Evolutionary conservation across 805 yeast species (phyloP).

Genomic region (Lipomyces orientalis): DNA sequence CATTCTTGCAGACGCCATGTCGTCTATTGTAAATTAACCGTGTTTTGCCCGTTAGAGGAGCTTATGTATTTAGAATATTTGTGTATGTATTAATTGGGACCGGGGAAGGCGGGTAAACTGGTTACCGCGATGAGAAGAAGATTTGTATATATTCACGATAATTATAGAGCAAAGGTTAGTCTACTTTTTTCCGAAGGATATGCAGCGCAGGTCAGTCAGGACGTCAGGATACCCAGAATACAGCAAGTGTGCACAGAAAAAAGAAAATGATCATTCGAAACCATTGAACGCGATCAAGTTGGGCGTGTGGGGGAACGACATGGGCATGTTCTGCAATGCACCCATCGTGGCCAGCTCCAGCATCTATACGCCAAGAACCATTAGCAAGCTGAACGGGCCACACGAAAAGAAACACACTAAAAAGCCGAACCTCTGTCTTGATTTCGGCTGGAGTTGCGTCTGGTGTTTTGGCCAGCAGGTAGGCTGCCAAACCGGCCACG

Average conservation of each 20-base stretch:
- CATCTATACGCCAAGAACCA: slow-evolving; percentile 6
- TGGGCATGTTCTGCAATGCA: slow-evolving; percentile 10
- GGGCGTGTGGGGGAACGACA: slow-evolving; percentile 14
- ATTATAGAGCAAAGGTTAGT: neutral
- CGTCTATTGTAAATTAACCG: slow-evolving; percentile 2
- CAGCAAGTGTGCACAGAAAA: neutral
- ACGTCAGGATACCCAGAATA: neutral
- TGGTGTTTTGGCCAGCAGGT: slow-evolving; percentile 45
- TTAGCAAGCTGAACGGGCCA: neutral
- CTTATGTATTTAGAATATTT: neutral
- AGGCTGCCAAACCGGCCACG: slow-evolving; percentile 87
- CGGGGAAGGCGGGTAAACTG: neutral
- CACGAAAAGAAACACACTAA: neutral
- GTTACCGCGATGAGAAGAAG: neutral
- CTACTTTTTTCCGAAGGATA: neutral
- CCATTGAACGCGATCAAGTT: slow-evolving; percentile 25
- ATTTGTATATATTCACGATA: neutral
- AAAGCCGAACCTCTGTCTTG: slow-evolving; percentile 21
- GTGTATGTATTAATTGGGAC: neutral
- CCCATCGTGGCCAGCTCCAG: slow-evolving; percentile 14
- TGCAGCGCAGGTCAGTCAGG: neutral
- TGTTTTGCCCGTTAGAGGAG: neutral
- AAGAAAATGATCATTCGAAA: neutral
- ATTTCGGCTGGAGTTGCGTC: slow-evolving; percentile 38
- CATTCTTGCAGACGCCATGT: slow-evolving; percentile 26